Evolutionary conservation across 2,329 filamentous ascomycete genomes (phyloP), one percentile per base, ranked within the genome.

Genomic region (Thermomyces lanuginosus): DNA sequence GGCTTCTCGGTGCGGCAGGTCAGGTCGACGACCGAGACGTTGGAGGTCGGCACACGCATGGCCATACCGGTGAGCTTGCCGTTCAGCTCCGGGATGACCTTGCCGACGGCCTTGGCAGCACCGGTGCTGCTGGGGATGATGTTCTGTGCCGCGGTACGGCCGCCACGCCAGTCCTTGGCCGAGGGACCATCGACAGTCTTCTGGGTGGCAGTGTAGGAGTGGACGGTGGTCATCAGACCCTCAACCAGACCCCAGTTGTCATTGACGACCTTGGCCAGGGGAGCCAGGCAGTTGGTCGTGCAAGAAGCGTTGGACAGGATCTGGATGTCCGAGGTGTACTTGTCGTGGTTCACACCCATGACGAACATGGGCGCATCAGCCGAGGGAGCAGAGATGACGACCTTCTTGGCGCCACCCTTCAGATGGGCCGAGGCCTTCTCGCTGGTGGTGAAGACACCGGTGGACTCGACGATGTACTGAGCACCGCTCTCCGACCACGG

Each of bases 61-160:
- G 89, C 72, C 89, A 98, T 95, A 67, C 89, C 89, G 43, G 89
- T 98, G 44, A 95, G 82, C 77, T 98, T 98, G 73, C 89, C 89
- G 67, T 95, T 95, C 45, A 98, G 76, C 46, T 72, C 66, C 48
- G 89, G 89, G 53, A 95, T 95, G 69, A 95, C 89, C 78, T 98
- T 98, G 67, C 89, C 89, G 66, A 98, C 89, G 56, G 89, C 89
- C 82, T 98, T 98, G 59, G 89, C 89, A 61, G 89, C 89, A 75
- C 89, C 89, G 43, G 89, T 98, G 73, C 81, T 92, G 69, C 75
- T 82, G 63, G 89, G 89, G 55, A 98, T 95, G 72, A 95, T 95
- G 78, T 98, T 95, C 72, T 92, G 80, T 55, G 89, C 89, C 65
- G 89, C 89, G 49, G 81, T 84, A 67, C 89, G 89, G 61, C 89